These are phyloP conservation scores for Aspergillus amoenus DNA, from an alignment of 2,329 filamentous ascomycete species.

Conservation along the genomic window DNA sequence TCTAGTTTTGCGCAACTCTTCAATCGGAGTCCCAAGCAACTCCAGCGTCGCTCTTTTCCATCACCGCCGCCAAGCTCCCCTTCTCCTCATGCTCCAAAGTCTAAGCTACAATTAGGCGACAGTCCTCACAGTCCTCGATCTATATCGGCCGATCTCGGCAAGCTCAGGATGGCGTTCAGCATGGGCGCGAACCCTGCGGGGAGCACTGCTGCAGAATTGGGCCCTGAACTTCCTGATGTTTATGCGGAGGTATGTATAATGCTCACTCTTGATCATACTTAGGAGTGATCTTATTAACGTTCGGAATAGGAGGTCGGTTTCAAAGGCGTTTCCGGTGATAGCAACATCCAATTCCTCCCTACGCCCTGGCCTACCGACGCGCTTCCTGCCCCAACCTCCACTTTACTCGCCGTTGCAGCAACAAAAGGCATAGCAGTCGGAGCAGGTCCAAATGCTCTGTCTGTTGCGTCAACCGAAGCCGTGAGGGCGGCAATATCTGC, in stretches of 20 bases:
- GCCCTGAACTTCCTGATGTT: constrained; percentile 72
- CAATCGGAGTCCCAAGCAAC: constrained; percentile 43
- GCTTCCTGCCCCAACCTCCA: constrained; percentile 73
- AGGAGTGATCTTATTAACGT: constrained; percentile 10
- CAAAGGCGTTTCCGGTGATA: constrained; percentile 72
- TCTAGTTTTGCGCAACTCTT: constrained; percentile 43
- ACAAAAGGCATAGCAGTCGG: constrained; percentile 80
- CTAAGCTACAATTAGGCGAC: constrained; percentile 34
- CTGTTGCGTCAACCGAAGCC: constrained; percentile 73
- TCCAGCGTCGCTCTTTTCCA: constrained; percentile 46
- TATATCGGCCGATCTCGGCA: constrained; percentile 38
- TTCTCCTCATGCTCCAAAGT: constrained; percentile 41
- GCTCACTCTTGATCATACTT: neutral
- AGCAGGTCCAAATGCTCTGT: constrained; percentile 76
- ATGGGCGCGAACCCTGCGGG: constrained; percentile 52
- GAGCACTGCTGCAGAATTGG: constrained; percentile 48
- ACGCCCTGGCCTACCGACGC: constrained; percentile 69
- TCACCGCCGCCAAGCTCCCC: constrained; percentile 31
- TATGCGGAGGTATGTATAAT: constrained; percentile 68
- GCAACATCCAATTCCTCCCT: constrained; percentile 76
- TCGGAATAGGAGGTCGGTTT: constrained; percentile 71
- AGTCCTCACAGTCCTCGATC: constrained; percentile 36
- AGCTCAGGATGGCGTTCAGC: constrained; percentile 61
- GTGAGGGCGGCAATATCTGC: constrained; percentile 72
- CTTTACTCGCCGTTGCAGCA: constrained; percentile 80